These are phyloP conservation scores for Saccharomycopsis sp. DNA, from an alignment of 805 yeast species.

Conservation along the genomic window DNA sequence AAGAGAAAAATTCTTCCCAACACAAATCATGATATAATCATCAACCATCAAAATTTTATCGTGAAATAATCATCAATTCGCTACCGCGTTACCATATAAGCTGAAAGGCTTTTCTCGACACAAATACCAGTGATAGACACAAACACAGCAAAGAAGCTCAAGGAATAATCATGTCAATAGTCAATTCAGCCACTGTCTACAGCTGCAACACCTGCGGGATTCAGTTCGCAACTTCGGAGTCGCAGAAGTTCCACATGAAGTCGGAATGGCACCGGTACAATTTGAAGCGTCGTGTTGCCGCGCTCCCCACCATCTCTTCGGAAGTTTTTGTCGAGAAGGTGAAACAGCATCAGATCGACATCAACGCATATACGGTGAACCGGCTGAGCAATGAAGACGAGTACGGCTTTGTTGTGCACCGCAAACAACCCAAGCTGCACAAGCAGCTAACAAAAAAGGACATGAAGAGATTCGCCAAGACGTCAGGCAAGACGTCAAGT, in stretches of 20 bases:
- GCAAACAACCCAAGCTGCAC: conserved; percentile 21
- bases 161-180: no score
- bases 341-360: conserved; percentile 9
- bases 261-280: conserved; percentile 98
- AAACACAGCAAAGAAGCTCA: no score
- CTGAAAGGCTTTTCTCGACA: no score
- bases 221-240: conserved; percentile 70
- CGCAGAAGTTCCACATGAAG: conserved; percentile 90
- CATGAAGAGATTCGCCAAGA: conserved; percentile 25
- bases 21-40: no score
- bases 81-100: no score
- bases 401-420: conserved; percentile 39
- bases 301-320: conserved; percentile 62
- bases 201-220: conserved; percentile 89
- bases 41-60: no score
- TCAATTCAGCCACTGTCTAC: background rate
- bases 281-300: conserved; percentile 85
- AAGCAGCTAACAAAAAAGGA: conserved; percentile 35
- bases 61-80: no score
- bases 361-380: background rate
- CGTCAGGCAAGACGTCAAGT: background rate
- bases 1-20: no score
- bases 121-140: no score
- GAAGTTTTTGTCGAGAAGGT: conserved; percentile 54
- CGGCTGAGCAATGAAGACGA: conserved; percentile 36